Evolutionary conservation across 1,139 yeast species (phyloP).

Genomic region (Taphrina flavorubra): DNA sequence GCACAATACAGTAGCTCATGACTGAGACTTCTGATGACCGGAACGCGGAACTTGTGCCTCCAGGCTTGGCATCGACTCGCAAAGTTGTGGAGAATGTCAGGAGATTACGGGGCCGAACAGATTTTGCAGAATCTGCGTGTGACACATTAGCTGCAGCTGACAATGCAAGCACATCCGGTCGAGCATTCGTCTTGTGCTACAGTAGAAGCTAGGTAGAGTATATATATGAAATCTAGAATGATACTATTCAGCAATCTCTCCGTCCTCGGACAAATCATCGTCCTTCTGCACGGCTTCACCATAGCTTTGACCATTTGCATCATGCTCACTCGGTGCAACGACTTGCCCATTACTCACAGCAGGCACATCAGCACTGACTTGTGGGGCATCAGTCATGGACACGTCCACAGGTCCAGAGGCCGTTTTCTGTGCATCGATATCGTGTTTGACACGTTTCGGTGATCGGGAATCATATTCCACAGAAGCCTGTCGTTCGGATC

Average conservation of each 20-base stretch:
- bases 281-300: neutral
- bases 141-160: too few species aligned
- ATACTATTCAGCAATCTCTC: slow-evolving; percentile 37
- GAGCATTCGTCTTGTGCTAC: neutral
- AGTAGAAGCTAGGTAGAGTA: neutral
- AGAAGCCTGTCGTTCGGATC: slow-evolving; percentile 12
- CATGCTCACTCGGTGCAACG: neutral
- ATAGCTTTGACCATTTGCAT: neutral
- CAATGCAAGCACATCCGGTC: too few species aligned
- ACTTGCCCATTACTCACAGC: neutral
- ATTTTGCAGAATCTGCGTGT: too few species aligned
- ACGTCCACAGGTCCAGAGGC: neutral
- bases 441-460: slow-evolving; percentile 18
- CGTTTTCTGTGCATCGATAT: neutral
- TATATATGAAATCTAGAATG: neutral
- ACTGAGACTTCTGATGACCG: too few species aligned
- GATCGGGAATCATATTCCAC: slow-evolving; percentile 12
- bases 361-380: neutral
- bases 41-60: too few species aligned
- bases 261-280: slow-evolving; percentile 34
- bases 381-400: slow-evolving; percentile 18
- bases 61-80: too few species aligned
- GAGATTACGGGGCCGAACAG: neutral
- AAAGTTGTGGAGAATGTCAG: neutral
- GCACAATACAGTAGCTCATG: too few species aligned